These are phyloP conservation scores for Knoxdaviesia capensis DNA, from an alignment of 2,329 filamentous ascomycete species.

Conservation along the genomic window DNA sequence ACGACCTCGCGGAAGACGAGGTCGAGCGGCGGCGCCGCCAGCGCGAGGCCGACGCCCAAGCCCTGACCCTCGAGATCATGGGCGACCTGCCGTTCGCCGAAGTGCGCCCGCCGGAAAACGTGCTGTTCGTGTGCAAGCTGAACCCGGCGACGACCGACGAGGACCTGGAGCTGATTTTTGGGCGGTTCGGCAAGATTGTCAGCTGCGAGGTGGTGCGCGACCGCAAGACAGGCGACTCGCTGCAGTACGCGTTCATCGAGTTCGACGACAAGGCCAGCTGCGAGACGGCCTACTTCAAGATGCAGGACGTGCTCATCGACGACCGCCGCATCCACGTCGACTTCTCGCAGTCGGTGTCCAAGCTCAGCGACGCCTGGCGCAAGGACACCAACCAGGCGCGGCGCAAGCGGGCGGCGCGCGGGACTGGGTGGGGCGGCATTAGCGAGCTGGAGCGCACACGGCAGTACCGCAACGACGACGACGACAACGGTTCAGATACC, in stretches of 20 bases:
- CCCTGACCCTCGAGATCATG: constrained; percentile 91
- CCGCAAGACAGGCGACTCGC: constrained; percentile 77
- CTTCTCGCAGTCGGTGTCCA: constrained; percentile 86
- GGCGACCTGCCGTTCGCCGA: constrained; percentile 94
- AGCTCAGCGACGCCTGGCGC: constrained; percentile 77
- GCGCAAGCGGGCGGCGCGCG: constrained; percentile 30
- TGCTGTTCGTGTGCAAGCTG: constrained; percentile 94
- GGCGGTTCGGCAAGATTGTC: constrained; percentile 83
- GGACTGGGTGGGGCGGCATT: constrained; percentile 73
- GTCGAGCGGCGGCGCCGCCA: constrained; percentile 65
- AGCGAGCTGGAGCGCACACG: constrained; percentile 71
- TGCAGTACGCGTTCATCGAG: constrained; percentile 97
- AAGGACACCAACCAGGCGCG: constrained; percentile 70
- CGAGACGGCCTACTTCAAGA: constrained; percentile 93
- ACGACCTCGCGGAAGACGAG: constrained; percentile 53
- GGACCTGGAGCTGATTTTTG: constrained; percentile 89
- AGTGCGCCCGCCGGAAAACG: constrained; percentile 90
- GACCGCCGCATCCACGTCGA: constrained; percentile 96
- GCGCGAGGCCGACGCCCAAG: constrained; percentile 80
- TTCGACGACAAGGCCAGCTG: constrained; percentile 85
- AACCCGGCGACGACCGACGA: constrained; percentile 93
- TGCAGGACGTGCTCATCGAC: constrained; percentile 93
- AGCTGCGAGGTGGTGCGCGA: constrained; percentile 94
- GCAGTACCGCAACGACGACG: constrained; percentile 61
- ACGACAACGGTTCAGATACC: constrained; percentile 11